phyloP scores from a whole-genome alignment of 2,329 filamentous ascomycete genomes.

The Hypomyces perniciosus region DNA sequence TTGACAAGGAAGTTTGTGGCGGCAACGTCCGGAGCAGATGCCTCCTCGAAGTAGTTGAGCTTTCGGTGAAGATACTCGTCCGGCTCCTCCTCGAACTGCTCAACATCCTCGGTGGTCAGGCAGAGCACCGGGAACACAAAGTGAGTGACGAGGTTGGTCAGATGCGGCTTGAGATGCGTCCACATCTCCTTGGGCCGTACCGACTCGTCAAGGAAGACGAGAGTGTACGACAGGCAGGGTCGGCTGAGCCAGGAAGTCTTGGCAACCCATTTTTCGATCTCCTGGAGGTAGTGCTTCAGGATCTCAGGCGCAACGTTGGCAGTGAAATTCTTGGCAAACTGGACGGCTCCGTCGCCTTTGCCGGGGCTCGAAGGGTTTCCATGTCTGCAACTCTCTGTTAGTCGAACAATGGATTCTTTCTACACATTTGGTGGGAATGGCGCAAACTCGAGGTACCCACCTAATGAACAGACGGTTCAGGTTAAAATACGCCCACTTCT shows the following conservation, averaged over 20 bases:
- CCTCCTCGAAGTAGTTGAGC: conserved; percentile 96
- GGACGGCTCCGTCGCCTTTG: conserved; percentile 68
- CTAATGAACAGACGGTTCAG: conserved; percentile 91
- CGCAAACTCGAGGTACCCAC: conserved; percentile 38
- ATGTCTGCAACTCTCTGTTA: conserved; percentile 52
- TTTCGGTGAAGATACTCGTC: conserved; percentile 96
- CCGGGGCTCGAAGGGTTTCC: conserved; percentile 76
- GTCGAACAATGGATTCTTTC: background rate
- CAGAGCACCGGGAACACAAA: conserved; percentile 94
- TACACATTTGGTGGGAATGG: background rate
- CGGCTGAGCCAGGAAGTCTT: conserved; percentile 94
- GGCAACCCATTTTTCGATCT: conserved; percentile 96
- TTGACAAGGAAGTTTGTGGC: conserved; percentile 96
- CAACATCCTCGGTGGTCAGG: conserved; percentile 83
- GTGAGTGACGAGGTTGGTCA: conserved; percentile 88
- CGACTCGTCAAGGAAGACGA: conserved; percentile 94
- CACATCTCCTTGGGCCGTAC: conserved; percentile 97
- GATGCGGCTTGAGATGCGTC: conserved; percentile 86
- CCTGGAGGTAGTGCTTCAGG: conserved; percentile 84
- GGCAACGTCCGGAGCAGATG: conserved; percentile 88
- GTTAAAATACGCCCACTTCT: conserved; percentile 99
- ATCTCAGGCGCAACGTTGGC: conserved; percentile 91
- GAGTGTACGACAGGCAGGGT: conserved; percentile 84
- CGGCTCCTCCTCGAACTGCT: conserved; percentile 89
- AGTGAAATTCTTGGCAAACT: conserved; percentile 87